Evolutionary conservation across 176 grass and related monocot species (phyloP).

Genomic region (Thalia dealbata): DNA sequence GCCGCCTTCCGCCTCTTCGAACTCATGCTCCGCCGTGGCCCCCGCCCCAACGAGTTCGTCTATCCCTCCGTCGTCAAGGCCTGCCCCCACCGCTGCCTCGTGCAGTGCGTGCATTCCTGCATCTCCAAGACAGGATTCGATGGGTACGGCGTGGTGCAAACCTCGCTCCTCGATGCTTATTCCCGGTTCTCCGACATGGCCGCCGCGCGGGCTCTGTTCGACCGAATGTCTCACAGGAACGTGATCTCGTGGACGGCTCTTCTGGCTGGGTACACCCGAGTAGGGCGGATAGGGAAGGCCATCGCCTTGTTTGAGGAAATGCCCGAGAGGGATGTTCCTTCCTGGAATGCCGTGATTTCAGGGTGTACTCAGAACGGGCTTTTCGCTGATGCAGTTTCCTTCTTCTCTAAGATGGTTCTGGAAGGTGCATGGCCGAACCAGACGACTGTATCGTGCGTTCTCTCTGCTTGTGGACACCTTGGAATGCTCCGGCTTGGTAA

Average conservation of each 20-base stretch:
- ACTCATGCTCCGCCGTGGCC: conserved; percentile 43
- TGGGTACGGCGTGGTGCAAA: conserved; percentile 29
- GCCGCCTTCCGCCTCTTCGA: conserved; percentile 46
- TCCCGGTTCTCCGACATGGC: conserved; percentile 42
- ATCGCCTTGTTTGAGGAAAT: conserved; percentile 10
- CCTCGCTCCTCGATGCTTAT: conserved; percentile 61
- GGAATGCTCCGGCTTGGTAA: conserved; percentile 44
- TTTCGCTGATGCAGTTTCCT: neutral
- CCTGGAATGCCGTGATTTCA: conserved; percentile 13
- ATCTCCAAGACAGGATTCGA: conserved; percentile 46
- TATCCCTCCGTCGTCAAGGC: conserved; percentile 63
- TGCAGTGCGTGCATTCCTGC: conserved; percentile 47
- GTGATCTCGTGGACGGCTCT: conserved; percentile 38
- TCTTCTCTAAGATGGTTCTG: neutral
- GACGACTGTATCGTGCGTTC: conserved; percentile 44
- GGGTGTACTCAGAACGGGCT: conserved; percentile 13
- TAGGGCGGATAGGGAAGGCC: neutral
- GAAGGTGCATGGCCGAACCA: conserved; percentile 45
- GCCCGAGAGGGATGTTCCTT: conserved; percentile 10
- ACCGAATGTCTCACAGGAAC: conserved; percentile 49
- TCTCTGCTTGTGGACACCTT: conserved; percentile 57
- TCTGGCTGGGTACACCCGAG: conserved; percentile 22
- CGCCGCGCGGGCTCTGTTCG: conserved; percentile 56
- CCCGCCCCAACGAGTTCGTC: conserved; percentile 60
- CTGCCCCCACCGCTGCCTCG: conserved; percentile 24